These are phyloP conservation scores for Carex kokanica DNA, from an alignment of 176 grass and related monocot species.

Conservation along the genomic window DNA sequence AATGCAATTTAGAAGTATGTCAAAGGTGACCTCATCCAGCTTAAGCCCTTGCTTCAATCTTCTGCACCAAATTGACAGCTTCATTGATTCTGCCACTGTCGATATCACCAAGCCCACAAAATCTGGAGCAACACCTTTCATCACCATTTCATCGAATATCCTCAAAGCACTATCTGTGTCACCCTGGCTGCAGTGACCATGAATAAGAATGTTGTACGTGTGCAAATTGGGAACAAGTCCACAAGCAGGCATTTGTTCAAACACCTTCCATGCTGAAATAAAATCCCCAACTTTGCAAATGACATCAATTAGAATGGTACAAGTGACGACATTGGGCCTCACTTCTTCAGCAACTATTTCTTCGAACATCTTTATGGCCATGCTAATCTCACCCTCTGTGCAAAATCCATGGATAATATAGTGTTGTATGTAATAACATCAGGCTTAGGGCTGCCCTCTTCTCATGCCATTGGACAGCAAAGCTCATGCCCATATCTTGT, in stretches of 20 bases:
- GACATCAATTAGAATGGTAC: background rate
- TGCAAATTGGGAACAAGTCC: background rate
- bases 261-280: background rate
- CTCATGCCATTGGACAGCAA: background rate
- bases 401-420: background rate
- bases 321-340: background rate
- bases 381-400: background rate
- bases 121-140: background rate
- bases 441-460: background rate
- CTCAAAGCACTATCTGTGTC: background rate
- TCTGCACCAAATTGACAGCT: background rate
- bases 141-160: background rate
- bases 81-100: background rate
- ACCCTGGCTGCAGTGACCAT: constrained; percentile 6
- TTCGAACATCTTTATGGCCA: background rate
- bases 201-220: background rate
- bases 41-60: background rate
- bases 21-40: background rate
- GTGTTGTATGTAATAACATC: background rate
- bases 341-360: background rate
- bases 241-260: background rate
- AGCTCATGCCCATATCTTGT: background rate
- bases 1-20: background rate
- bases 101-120: background rate
- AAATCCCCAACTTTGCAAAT: background rate